Conservation (phyloP, 83 land plant species). For the Larix sibirica region DNA sequence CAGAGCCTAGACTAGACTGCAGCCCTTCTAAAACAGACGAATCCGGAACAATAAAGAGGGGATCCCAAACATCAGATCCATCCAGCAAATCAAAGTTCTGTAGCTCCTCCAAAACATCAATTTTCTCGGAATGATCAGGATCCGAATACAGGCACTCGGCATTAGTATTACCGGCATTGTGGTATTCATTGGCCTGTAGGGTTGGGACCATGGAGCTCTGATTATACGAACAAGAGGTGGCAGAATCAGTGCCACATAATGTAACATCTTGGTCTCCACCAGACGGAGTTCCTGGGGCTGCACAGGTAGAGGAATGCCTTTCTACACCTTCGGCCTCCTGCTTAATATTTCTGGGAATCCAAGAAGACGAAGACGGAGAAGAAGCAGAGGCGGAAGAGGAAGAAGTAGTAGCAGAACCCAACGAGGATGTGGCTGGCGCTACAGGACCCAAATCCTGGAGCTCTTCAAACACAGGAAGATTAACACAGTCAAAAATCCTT, state of each 20-base stretch:
- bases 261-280: neutral
- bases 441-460: neutral
- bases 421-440: neutral
- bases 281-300: neutral
- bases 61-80: conserved; percentile 16
- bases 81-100: conserved; percentile 9
- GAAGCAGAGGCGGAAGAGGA: conserved; percentile 10
- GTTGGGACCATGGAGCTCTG: neutral
- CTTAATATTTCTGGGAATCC: neutral
- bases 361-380: conserved; percentile 14
- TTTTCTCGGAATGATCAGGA: conserved; percentile 6
- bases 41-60: neutral
- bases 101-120: conserved; percentile 14
- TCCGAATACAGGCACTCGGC: neutral
- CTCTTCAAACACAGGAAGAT: neutral
- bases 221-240: conserved; percentile 3
- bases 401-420: neutral
- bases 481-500: conserved; percentile 10
- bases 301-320: neutral
- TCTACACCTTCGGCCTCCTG: neutral
- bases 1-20: neutral
- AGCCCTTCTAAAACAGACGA: neutral
- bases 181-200: neutral
- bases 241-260: neutral
- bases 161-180: neutral